Percentiles rank a stretch among this genome's conserved stretches.
phyloP scores from a whole-genome alignment of 495 filamentous ascomycete species.

The Echria macrotheca region DNA sequence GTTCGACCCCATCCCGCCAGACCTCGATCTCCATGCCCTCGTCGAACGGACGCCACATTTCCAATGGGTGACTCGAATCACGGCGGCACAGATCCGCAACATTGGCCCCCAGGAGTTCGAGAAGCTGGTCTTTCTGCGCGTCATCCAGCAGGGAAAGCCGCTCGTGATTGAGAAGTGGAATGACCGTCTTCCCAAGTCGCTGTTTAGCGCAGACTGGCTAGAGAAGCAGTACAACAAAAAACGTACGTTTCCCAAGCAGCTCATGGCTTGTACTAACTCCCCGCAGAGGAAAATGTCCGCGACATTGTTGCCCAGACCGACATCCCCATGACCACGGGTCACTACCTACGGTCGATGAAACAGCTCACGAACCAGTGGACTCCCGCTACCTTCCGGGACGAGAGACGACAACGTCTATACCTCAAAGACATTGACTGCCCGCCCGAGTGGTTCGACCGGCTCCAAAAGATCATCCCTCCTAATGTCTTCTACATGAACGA shows the following conservation, averaged over 20 bases:
- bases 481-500: conserved; percentile 83
- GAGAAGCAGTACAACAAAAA: conserved; percentile 66
- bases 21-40: conserved; percentile 67
- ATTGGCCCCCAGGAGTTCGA: conserved; percentile 72
- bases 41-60: conserved; percentile 79
- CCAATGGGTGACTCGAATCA: conserved; percentile 70
- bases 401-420: conserved; percentile 76
- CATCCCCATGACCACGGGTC: conserved; percentile 73
- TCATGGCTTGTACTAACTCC: not conserved
- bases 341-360: conserved; percentile 81
- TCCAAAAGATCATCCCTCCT: conserved; percentile 71
- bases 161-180: conserved; percentile 84
- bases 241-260: conserved; percentile 41
- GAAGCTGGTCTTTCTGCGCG: conserved; percentile 69
- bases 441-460: conserved; percentile 68
- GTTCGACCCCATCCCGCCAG: conserved; percentile 81
- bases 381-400: conserved; percentile 58
- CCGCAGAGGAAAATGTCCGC: conserved; percentile 58
- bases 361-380: conserved; percentile 72
- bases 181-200: conserved; percentile 55
- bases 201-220: conserved; percentile 80
- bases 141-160: conserved; percentile 77
- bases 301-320: conserved; percentile 64
- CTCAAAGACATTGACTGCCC: conserved; percentile 96
- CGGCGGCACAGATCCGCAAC: conserved; percentile 64